Evolutionary conservation across 225 moss, liverwort and hornwort species (phyloP), one percentile per base, ranked within the genome.

Genomic region (Physcomitrellopsis africana): DNA sequence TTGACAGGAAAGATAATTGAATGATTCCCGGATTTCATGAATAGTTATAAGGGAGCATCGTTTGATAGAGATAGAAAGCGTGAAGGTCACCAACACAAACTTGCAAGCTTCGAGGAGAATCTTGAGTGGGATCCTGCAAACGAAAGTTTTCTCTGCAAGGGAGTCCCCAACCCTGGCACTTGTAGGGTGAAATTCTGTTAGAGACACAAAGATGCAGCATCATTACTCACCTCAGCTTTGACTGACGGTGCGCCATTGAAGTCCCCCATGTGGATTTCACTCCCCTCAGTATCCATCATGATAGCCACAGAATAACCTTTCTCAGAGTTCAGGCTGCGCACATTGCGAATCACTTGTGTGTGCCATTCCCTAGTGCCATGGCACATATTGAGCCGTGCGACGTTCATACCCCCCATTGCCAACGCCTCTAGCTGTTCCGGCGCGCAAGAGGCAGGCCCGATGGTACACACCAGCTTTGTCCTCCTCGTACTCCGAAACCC

Each of bases 271-370:
- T 99, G 99, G 68, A 99, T 99, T 81, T 99, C 95, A 65, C 95
- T 99, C 46, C 99, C 99, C 78, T 99, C 93, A 13, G 99, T 99
- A 80, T 99, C 99, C 90, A 99, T 95, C 99, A 99, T 95, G 51
- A 99, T 83, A 10, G 95, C 99, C 10, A 99, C 86, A 0, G 95
- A 92, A 72, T 90, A 99, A 0, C 99, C 99, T 56, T 93, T 99
- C 74, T 95, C 90, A 1, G 81, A 92, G 69, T 99, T 99, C 72
- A 95, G 80, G 80, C 81, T 95, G 20, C 89, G 92, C 24, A 99
- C 90, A 75, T 76, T 84, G 41, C 81, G 76, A 67, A 99, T 99
- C 44, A 99, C 95, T 14, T 75, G 53, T n/a, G 82, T 85, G 75
- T 99, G 99, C 99, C 95, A 99, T 1, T 92, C 95, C 14, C 92